Base-by-base conservation (phyloP, 2,329 filamentous ascomycete species). In the Aspergillus phoenicis region DNA sequence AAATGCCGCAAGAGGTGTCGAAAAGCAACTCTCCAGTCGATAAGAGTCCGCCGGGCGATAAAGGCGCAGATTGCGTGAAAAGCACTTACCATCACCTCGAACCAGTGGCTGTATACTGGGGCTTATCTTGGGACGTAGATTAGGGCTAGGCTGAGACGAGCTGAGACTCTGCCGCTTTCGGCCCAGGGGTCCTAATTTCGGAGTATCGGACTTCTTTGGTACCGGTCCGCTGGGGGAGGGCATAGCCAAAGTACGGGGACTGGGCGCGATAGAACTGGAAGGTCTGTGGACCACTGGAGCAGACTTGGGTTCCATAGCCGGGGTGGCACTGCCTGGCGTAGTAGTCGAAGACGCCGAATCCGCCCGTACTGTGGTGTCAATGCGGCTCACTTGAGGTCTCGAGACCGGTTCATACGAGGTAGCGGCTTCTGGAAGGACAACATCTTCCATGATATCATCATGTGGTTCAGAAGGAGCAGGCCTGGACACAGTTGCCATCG, bases 61-160 rank as follows among this genome's bases (percentile, higher is more conserved):
- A 20, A 55, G 28, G 17, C 51, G 52, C 39, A 71, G 0, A 76
- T 75, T 26, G 79, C 36, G 38, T 30, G 36, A 43, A 43, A 28
- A 24, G 53, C 52, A 79, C 83, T 78, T 78, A 88, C 86, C 80
- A 63, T 85, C 85, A 68, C 85, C 89, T 20, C 93, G 92, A 51
- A 97, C 84, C 22, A 97, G 77, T 8, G 95, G 94, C 74, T 97
- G 96, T 75, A 99, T 97, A 74, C 87, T 96, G 3, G 94, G 95
- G 26, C 93, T 97, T 63, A 98, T 97, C 74, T 87, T 91, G 2
- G 95, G 95, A 28, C 91, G 83, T 38, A 98, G 78, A 15, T 94
- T 93, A 5, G 95, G 94, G 45, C 93, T 97, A 8, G 90, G 86
- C n/a, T 93, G 87, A 6, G 88, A 85, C 2, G 90, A 91, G 69